A percentile compares a stretch with the other conserved stretches of the same genome.
phyloP scores from a whole-genome alignment of 805 yeast species.

The Saturnispora quitensis region DNA sequence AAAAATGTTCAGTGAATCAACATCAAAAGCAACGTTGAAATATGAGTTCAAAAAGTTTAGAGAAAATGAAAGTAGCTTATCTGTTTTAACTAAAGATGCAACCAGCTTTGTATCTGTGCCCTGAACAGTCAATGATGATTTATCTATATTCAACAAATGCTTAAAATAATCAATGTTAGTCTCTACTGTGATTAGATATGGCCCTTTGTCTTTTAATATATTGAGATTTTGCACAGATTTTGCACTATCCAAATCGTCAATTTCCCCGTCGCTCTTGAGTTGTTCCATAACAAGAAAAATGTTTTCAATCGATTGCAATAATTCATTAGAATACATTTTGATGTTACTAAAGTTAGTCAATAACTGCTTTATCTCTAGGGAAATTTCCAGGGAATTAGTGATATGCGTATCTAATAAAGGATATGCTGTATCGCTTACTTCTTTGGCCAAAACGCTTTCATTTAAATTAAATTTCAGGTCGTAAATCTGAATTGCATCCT shows the following conservation, averaged over 20 bases:
- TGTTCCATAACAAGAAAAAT: slow-evolving; percentile 4
- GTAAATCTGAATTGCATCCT: slow-evolving; percentile 12
- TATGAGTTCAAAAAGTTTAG: slow-evolving; percentile 10
- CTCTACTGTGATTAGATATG: slow-evolving; percentile 16
- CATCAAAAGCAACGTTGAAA: slow-evolving; percentile 9
- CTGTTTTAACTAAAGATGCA: slow-evolving; percentile 13
- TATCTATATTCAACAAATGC: slow-evolving; percentile 19
- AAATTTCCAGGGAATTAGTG: slow-evolving; percentile 16
- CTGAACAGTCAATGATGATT: slow-evolving; percentile 11
- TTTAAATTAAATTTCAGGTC: slow-evolving; percentile 13
- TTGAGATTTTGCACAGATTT: slow-evolving; percentile 3
- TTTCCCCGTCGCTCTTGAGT: background rate
- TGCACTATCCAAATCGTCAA: slow-evolving; percentile 8
- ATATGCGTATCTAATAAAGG: slow-evolving; percentile 13
- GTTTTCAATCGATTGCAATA: background rate
- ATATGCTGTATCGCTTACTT: slow-evolving; percentile 13
- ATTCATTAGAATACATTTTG: background rate
- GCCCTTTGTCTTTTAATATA: slow-evolving; percentile 5
- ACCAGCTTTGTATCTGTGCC: slow-evolving; percentile 17
- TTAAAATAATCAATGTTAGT: slow-evolving; percentile 15
- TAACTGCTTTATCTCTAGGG: slow-evolving; percentile 14
- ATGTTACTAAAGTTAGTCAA: slow-evolving; percentile 11
- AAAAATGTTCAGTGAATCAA: slow-evolving; percentile 9
- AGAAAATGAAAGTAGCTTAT: slow-evolving; percentile 17
- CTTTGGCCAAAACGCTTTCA: slow-evolving; percentile 9